phyloP scores from a whole-genome alignment of 2,329 filamentous ascomycete genomes.

The Thyridium curvatum region DNA sequence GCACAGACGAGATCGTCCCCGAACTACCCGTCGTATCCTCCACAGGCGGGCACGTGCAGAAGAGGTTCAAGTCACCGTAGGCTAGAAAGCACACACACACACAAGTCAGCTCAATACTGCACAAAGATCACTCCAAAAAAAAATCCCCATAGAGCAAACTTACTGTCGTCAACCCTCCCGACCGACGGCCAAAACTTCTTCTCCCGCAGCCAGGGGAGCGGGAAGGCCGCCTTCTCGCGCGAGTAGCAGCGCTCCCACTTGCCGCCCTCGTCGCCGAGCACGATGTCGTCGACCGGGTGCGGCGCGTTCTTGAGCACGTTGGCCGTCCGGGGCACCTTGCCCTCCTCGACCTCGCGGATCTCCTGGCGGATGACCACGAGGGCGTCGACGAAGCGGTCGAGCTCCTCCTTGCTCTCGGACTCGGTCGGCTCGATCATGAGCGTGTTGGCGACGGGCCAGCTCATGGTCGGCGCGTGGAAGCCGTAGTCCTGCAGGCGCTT shows the following conservation, averaged over 20 bases:
- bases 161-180: conserved; percentile 80
- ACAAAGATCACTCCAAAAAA: background rate
- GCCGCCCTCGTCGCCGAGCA: conserved; percentile 48
- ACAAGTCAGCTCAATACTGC: background rate
- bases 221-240: conserved; percentile 80
- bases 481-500: conserved; percentile 97
- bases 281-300: conserved; percentile 76
- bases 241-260: conserved; percentile 80
- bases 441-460: conserved; percentile 89
- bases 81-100: conserved; percentile 54
- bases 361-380: conserved; percentile 81
- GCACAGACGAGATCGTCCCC: conserved; percentile 6
- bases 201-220: conserved; percentile 72
- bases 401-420: conserved; percentile 84
- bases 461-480: conserved; percentile 97
- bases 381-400: conserved; percentile 89
- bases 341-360: conserved; percentile 77
- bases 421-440: conserved; percentile 98
- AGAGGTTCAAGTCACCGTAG: conserved; percentile 86
- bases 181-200: conserved; percentile 98
- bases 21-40: conserved; percentile 46
- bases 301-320: conserved; percentile 89
- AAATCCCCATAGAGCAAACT: conserved; percentile 25
- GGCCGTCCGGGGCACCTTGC: conserved; percentile 63
- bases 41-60: conserved; percentile 89